A percentile compares a stretch with the other conserved stretches of the same genome.
Evolutionary conservation across 2,329 filamentous ascomycete genomes (phyloP).

Genomic region (Atkinsonella hypoxylon): DNA sequence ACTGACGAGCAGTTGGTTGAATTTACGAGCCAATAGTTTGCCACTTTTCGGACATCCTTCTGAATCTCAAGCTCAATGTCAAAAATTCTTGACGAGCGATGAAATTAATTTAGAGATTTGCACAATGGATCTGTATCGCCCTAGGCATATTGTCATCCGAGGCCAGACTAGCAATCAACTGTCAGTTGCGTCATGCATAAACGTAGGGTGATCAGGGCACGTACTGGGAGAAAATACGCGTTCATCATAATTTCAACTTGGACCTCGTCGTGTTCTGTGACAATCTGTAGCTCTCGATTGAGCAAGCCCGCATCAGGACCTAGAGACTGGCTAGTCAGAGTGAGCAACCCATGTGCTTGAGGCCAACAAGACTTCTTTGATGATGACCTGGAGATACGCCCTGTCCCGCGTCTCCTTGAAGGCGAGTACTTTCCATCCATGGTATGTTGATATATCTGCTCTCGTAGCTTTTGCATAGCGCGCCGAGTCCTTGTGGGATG

Average conservation of each 20-base stretch:
- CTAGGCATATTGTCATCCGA: neutral
- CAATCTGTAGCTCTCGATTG: neutral
- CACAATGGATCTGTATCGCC: conserved; percentile 26
- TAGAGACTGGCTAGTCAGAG: neutral
- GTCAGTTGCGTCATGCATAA: neutral
- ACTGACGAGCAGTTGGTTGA: too few species aligned
- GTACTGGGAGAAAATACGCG: neutral
- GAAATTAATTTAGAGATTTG: conserved; percentile 32
- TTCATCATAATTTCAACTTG: neutral
- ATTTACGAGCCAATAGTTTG: neutral
- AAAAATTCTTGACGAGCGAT: conserved; percentile 20
- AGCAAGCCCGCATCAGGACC: neutral
- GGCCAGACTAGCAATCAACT: neutral
- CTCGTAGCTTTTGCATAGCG: too few species aligned
- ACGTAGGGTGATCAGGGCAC: neutral
- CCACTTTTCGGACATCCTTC: conserved; percentile 18
- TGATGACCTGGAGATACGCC: too few species aligned
- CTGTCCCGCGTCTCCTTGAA: too few species aligned
- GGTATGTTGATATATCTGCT: too few species aligned
- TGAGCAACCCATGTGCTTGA: neutral
- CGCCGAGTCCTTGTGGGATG: conserved; percentile 22
- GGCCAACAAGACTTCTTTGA: neutral
- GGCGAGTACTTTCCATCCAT: too few species aligned
- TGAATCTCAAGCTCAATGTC: conserved; percentile 17
- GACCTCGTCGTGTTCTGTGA: neutral